phyloP scores from a whole-genome alignment of 2,329 filamentous ascomycete species.

The Coniella lustricola region DNA sequence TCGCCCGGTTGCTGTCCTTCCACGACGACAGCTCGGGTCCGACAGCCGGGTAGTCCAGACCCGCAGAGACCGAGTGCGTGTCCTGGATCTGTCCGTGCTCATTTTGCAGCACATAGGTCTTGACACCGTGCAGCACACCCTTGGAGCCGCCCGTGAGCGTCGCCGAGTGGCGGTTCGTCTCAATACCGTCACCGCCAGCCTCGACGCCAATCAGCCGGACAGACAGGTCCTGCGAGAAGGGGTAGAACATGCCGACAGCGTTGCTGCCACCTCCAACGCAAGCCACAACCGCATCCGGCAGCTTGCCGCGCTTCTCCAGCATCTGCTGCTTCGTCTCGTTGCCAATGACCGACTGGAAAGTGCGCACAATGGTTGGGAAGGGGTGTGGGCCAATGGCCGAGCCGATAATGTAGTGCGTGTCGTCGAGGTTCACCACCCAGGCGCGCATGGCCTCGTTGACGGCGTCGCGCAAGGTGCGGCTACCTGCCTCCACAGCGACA shows the following conservation, averaged over 20 bases:
- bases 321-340: slow-evolving; percentile 92
- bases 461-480: slow-evolving; percentile 72
- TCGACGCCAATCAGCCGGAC: slow-evolving; percentile 92
- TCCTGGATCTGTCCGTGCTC: slow-evolving; percentile 87
- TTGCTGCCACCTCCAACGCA: slow-evolving; percentile 96
- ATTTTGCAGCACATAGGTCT: slow-evolving; percentile 92
- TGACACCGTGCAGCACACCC: slow-evolving; percentile 90
- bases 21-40: slow-evolving; percentile 86
- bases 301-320: slow-evolving; percentile 72
- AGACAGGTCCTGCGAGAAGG: slow-evolving; percentile 75
- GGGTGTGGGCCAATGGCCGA: slow-evolving; percentile 96
- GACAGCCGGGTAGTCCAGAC: slow-evolving; percentile 94
- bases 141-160: slow-evolving; percentile 81
- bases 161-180: slow-evolving; percentile 78
- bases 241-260: slow-evolving; percentile 96
- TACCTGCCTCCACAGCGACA: slow-evolving; percentile 85
- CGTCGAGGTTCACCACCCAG: slow-evolving; percentile 89
- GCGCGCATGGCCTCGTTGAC: slow-evolving; percentile 93
- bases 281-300: slow-evolving; percentile 92
- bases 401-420: slow-evolving; percentile 96
- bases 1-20: slow-evolving; percentile 84
- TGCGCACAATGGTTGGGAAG: slow-evolving; percentile 94
- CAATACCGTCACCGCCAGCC: slow-evolving; percentile 86
- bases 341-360: slow-evolving; percentile 95
- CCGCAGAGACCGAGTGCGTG: slow-evolving; percentile 93